These are phyloP conservation scores for Neoarthrinium moseri DNA, from an alignment of 2,329 filamentous ascomycete species.

Conservation along the genomic window DNA sequence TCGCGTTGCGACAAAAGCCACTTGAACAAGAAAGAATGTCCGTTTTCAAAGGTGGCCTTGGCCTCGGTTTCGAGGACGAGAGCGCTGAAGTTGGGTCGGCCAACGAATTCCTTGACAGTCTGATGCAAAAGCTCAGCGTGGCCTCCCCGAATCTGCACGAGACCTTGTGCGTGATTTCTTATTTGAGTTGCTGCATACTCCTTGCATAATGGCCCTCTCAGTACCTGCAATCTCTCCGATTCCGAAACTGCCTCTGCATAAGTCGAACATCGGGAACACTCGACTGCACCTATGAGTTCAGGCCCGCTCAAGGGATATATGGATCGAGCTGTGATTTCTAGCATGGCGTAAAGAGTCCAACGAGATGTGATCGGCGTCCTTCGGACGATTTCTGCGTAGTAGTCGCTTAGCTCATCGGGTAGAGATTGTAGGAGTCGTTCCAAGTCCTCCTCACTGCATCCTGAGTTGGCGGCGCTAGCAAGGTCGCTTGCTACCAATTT, in stretches of 20 bases:
- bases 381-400: slow-evolving; percentile 13
- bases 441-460: too few species aligned
- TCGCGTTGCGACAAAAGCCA: too few species aligned
- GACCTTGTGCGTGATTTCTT: neutral
- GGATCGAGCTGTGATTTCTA: slow-evolving; percentile 3
- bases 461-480: neutral
- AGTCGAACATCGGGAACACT: too few species aligned
- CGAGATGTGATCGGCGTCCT: slow-evolving; percentile 9
- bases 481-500: too few species aligned
- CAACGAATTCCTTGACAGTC: slow-evolving; percentile 7
- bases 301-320: too few species aligned
- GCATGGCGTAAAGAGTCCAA: slow-evolving; percentile 12
- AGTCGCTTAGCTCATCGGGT: slow-evolving; percentile 10
- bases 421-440: neutral
- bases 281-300: too few species aligned
- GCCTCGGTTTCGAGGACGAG: neutral
- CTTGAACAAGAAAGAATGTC: slow-evolving; percentile 10
- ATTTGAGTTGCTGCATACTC: neutral
- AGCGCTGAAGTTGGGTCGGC: neutral
- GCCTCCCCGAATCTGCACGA: too few species aligned
- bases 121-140: slow-evolving; percentile 17
- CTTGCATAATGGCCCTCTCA: neutral
- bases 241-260: too few species aligned
- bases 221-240: too few species aligned
- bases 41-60: neutral